Base-by-base conservation (phyloP, 768 basidiomycete genomes). In the Gyrodon lividus region DNA sequence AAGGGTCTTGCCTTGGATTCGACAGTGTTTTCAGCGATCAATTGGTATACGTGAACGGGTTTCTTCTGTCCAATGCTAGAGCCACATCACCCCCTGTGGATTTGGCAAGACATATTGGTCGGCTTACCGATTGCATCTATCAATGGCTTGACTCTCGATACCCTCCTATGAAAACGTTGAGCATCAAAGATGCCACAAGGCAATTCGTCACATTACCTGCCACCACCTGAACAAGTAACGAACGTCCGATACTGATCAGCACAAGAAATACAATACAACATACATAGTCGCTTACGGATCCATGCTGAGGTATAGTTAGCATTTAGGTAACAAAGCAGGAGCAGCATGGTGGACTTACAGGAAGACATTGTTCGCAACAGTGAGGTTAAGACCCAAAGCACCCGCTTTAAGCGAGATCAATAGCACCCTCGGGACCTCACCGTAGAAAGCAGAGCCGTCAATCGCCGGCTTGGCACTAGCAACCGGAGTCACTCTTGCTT, bases 21-120 rank as follows among this genome's bases (percentile, higher is more conserved):
- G 1, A 94, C 85, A 0, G 92, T 95, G 59, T 92, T 78, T 59
- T 93, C 92, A 0, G 92, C 90, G 48, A 95, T 92, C 43, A 95
- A 72, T 60, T 94, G 92, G 62, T 92, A 94, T 17, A 94, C 91
- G 56, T 87, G 84, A 28, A 95, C 91, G 1, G 79, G 73, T 64
- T 86, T 92, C 56, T 70, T 88, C 66, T 95, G 92, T 13, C 92
- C 92, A 55, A 92, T 91, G 45, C 80, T 76, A 51, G 5, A 34
- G 33, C 35, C 20, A 50, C 34, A 17, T 62, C 31, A 50, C 46
- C 22, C 26, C 38, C 17, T 43, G 48, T 40, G 28, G 53, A 34
- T 9, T 23, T 14, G 41, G 39, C 12, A 9, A 51, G 19, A 48
- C 40, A 43, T 37, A 30, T n/a, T 19, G 24, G 16, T n/a, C 41